A percentile compares a stretch with the other conserved stretches of the same genome.
Conservation (phyloP, 768 basidiomycete species). For the Podaxis sp. region DNA sequence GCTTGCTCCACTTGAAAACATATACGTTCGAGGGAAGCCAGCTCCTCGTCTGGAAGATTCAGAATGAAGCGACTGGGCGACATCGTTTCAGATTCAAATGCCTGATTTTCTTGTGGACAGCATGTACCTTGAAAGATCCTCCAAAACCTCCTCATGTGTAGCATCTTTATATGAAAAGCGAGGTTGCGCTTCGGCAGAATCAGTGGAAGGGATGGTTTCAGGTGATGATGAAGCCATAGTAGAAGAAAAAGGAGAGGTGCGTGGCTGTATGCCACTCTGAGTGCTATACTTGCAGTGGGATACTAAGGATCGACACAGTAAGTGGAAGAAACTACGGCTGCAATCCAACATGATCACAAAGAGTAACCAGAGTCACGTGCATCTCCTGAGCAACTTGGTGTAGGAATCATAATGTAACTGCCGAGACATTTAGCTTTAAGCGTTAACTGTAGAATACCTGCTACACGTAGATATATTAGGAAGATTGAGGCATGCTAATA, state of each 20-base stretch:
- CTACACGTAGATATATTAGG: not conserved
- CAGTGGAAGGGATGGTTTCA: constrained; percentile 50
- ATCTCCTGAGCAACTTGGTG: not conserved
- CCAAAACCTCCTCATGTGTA: constrained; percentile 80
- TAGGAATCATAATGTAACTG: too few species aligned
- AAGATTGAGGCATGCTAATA: not conserved
- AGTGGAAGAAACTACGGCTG: constrained; percentile 6
- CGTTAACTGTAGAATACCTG: not conserved
- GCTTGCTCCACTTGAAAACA: constrained; percentile 99
- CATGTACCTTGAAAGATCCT: constrained; percentile 81
- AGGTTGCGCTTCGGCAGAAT: constrained; percentile 25
- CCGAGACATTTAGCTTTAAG: too few species aligned
- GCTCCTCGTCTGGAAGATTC: constrained; percentile 92
- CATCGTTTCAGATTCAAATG: not conserved
- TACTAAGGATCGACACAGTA: constrained; percentile 11
- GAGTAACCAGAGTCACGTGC: constrained; percentile 13
- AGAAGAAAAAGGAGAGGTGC: constrained; percentile 15
- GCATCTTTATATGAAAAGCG: constrained; percentile 65
- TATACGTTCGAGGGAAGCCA: constrained; percentile 85
- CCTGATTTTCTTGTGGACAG: not conserved
- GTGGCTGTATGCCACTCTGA: constrained; percentile 6
- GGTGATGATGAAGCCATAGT: constrained; percentile 75
- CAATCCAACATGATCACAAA: constrained; percentile 10
- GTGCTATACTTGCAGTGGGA: constrained; percentile 9
- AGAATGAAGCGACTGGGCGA: constrained; percentile 83